phyloP scores from a whole-genome alignment of 2,329 filamentous ascomycete genomes.

The Stemphylium beticola region DNA sequence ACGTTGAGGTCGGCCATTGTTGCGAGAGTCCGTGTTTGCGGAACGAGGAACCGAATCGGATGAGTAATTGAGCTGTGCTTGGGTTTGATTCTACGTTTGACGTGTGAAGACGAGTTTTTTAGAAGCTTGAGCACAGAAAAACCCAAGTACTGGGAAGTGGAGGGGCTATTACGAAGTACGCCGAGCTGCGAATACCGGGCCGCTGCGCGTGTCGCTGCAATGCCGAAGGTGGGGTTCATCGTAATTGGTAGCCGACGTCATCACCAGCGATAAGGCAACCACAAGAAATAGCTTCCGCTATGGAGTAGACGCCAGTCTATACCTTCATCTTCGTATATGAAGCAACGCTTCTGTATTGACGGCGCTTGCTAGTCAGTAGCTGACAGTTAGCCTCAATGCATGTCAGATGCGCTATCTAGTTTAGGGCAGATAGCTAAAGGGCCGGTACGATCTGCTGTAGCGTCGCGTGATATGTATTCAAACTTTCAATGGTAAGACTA shows the following conservation, averaged over 20 bases:
- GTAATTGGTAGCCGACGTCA: conserved; percentile 6
- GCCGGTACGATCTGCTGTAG: background rate
- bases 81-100: background rate
- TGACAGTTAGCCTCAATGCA: background rate
- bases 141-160: background rate
- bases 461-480: background rate
- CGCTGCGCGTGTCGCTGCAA: background rate
- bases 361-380: background rate
- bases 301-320: background rate
- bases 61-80: background rate
- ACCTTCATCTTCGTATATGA: background rate
- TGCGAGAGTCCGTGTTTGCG: background rate
- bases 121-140: background rate
- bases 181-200: background rate
- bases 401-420: background rate
- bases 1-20: conserved; percentile 52
- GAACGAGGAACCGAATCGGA: background rate
- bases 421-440: background rate
- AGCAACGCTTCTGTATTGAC: background rate
- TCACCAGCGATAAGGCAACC: background rate
- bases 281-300: background rate
- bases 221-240: conserved; percentile 14
- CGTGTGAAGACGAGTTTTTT: background rate
- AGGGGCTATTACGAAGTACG: background rate
- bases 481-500: background rate